Evolutionary conservation across 176 grass and related monocot species (phyloP).

Genomic region (Oryza rufipogon): DNA sequence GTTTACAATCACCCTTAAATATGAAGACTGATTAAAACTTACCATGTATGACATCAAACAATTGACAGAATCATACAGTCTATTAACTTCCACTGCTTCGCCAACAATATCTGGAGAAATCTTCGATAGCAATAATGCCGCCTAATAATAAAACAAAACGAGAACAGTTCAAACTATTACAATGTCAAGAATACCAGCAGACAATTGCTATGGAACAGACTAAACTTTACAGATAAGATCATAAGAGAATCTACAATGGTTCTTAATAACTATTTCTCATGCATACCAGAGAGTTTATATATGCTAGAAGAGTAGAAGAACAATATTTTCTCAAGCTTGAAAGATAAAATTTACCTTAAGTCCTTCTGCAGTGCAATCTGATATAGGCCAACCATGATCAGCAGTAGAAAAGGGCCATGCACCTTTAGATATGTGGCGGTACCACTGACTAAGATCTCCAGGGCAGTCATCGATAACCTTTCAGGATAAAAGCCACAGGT

Average conservation of each 20-base stretch:
- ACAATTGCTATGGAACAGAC: constrained; percentile 22
- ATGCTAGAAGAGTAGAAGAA: constrained; percentile 18
- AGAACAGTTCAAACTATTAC: background rate
- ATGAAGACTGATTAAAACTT: constrained; percentile 23
- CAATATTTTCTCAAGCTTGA: background rate
- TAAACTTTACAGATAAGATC: background rate
- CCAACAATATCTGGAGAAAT: constrained; percentile 86
- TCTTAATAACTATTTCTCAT: background rate
- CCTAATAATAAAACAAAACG: constrained; percentile 51
- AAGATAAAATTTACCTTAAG: constrained; percentile 55
- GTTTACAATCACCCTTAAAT: background rate
- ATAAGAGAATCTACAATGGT: constrained; percentile 1
- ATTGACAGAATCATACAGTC: constrained; percentile 89
- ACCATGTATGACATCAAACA: constrained; percentile 94
- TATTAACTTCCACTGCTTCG: constrained; percentile 54
- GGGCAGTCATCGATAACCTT: constrained; percentile 87
- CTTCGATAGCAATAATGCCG: constrained; percentile 76
- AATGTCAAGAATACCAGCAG: constrained; percentile 6
- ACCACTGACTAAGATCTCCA: constrained; percentile 76
- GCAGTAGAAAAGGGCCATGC: constrained; percentile 94
- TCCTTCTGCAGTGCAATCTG: constrained; percentile 97
- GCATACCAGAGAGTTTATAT: background rate
- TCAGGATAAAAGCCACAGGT: constrained; percentile 30
- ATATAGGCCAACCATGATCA: constrained; percentile 96
- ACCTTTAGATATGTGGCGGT: constrained; percentile 98